These are phyloP conservation scores for Chaetoceros muelleri DNA, from an alignment of 108 stramenopile species.

Conservation along the genomic window DNA sequence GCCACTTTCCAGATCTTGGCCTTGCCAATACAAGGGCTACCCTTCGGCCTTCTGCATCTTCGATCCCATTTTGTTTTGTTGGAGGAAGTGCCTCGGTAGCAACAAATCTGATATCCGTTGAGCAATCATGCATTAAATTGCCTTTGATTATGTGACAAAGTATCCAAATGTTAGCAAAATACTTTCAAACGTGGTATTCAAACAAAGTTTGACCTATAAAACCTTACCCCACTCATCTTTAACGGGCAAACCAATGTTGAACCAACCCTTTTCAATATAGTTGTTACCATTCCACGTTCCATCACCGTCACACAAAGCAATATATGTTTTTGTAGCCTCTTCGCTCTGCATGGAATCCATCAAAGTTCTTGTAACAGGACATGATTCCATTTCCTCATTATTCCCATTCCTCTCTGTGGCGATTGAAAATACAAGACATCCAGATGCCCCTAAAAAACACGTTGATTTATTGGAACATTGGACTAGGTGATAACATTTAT, in stretches of 20 bases:
- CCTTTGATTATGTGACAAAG: too few species aligned
- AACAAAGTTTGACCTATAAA: too few species aligned
- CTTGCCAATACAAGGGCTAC: conserved; percentile 30
- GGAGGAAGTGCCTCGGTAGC: conserved; percentile 13
- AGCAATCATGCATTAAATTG: conserved; percentile 15
- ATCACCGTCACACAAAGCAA: conserved; percentile 29
- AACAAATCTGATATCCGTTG: conserved; percentile 22
- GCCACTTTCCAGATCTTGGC: conserved; percentile 45
- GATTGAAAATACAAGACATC: conserved; percentile 29
- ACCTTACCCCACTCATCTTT: conserved; percentile 30
- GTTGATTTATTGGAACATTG: too few species aligned
- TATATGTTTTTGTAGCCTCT: conserved; percentile 29
- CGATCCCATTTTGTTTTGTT: conserved; percentile 1
- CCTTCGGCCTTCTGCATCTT: conserved; percentile 20
- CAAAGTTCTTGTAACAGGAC: conserved; percentile 24
- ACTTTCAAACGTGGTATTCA: too few species aligned
- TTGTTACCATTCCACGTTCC: conserved; percentile 25
- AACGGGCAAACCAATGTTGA: conserved; percentile 23
- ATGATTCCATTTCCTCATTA: conserved; percentile 11
- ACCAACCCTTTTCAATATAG: conserved; percentile 24
- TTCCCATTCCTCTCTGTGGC: conserved; percentile 7
- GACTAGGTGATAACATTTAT: too few species aligned
- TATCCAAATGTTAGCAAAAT: too few species aligned
- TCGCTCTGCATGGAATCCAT: conserved; percentile 27
- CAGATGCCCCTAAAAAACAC: too few species aligned